Percentiles rank a stretch among this genome's conserved stretches.
phyloP scores from a whole-genome alignment of 2,329 filamentous ascomycete genomes.

The Aspergillus sp. region DNA sequence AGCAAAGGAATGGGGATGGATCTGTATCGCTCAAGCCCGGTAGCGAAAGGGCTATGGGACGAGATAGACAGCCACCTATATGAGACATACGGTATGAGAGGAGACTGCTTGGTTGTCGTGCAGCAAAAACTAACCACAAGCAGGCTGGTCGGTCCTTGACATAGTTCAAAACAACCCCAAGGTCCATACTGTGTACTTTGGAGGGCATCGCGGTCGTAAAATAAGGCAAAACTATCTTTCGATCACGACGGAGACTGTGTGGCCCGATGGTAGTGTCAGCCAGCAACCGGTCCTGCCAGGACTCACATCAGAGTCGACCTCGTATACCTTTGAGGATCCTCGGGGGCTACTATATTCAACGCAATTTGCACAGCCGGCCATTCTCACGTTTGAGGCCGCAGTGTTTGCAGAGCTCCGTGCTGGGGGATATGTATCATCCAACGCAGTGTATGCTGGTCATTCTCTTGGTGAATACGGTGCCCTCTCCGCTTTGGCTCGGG shows the following conservation, averaged over 20 bases:
- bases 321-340: slow-evolving; percentile 94
- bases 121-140: background rate
- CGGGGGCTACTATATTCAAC: slow-evolving; percentile 90
- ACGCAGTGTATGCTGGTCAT: slow-evolving; percentile 94
- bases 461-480: slow-evolving; percentile 96
- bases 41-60: slow-evolving; percentile 94
- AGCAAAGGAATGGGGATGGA: slow-evolving; percentile 99
- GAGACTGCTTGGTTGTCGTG: slow-evolving; percentile 48
- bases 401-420: slow-evolving; percentile 97
- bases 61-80: slow-evolving; percentile 93
- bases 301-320: slow-evolving; percentile 72
- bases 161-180: slow-evolving; percentile 99
- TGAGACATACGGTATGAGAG: slow-evolving; percentile 69
- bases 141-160: slow-evolving; percentile 81
- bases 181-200: slow-evolving; percentile 94
- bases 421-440: slow-evolving; percentile 86
- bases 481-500: slow-evolving; percentile 85
- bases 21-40: slow-evolving; percentile 82
- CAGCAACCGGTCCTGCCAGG: slow-evolving; percentile 95
- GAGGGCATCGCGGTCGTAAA: slow-evolving; percentile 87
- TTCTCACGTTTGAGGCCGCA: slow-evolving; percentile 98
- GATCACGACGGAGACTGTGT: slow-evolving; percentile 53
- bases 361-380: slow-evolving; percentile 92
- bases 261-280: slow-evolving; percentile 64
- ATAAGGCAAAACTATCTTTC: slow-evolving; percentile 98